These are phyloP conservation scores for Trametes cinnabarina DNA, from an alignment of 768 basidiomycete species.

Conservation along the genomic window DNA sequence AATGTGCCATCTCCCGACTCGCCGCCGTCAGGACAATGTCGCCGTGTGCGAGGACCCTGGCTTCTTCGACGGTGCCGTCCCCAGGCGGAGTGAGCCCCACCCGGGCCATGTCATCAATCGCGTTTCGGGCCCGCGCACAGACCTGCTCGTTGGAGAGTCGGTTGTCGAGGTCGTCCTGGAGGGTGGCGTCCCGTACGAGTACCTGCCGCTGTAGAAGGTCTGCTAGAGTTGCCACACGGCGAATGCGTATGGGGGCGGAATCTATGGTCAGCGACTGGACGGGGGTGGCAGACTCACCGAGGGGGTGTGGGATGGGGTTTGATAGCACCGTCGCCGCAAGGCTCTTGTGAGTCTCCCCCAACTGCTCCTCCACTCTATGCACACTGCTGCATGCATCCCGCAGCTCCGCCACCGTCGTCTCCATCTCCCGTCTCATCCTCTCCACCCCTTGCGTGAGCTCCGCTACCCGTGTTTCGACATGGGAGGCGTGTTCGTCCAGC, in stretches of 20 bases:
- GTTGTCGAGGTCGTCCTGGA: not conserved
- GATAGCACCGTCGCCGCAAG: not conserved
- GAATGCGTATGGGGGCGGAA: not conserved
- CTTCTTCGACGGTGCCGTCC: not conserved
- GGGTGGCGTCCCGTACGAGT: not conserved
- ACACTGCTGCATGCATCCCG: not conserved
- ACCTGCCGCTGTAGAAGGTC: constrained; percentile 5
- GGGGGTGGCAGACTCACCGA: not conserved
- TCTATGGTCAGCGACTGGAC: not conserved
- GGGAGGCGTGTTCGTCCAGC: constrained; percentile 1
- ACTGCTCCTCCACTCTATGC: not conserved
- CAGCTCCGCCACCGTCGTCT: not conserved
- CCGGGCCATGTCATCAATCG: not conserved
- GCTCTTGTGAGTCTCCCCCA: not conserved
- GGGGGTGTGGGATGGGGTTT: not conserved
- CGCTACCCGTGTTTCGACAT: not conserved
- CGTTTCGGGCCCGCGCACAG: not conserved
- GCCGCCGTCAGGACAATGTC: not conserved
- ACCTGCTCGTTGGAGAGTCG: not conserved
- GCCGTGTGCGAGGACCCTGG: not conserved
- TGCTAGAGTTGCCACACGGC: not conserved
- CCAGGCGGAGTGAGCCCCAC: not conserved
- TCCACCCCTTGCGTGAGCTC: not conserved
- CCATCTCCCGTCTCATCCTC: not conserved
- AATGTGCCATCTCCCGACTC: not conserved